phyloP scores from a whole-genome alignment of 78 protist species.

The Dictyostelium firmibasis region DNA sequence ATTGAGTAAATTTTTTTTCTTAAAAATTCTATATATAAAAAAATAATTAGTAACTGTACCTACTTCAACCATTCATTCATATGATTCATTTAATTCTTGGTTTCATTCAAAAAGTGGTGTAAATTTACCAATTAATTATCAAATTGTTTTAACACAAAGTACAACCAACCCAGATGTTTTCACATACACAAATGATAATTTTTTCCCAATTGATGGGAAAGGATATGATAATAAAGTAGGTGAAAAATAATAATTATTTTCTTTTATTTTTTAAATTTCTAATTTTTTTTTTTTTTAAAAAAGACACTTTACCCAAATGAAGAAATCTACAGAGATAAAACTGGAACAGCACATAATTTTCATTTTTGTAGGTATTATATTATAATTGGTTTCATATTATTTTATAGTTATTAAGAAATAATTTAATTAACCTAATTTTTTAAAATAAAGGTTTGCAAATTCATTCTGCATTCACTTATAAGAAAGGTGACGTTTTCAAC shows the following conservation, averaged over 20 bases:
- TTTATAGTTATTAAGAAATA: too few relatives aligned
- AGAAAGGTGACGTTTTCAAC: neutral
- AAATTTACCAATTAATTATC: conserved; percentile 2
- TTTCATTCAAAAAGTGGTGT: neutral
- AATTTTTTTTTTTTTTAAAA: neutral
- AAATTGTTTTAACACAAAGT: neutral
- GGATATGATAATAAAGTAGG: conserved; percentile 17
- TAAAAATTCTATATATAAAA: too few relatives aligned
- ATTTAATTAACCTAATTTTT: too few relatives aligned
- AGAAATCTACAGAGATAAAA: neutral
- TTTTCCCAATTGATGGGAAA: conserved; percentile 42
- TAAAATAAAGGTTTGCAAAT: neutral
- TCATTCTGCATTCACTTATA: neutral
- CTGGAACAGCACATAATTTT: conserved; percentile 4
- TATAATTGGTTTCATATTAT: neutral
- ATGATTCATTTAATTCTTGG: neutral
- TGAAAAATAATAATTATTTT: neutral
- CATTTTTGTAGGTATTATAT: conserved; percentile 15
- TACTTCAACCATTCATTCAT: neutral
- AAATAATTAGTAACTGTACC: neutral
- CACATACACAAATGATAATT: neutral
- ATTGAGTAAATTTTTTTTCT: too few relatives aligned
- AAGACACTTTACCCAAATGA: neutral
- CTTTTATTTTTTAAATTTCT: neutral
- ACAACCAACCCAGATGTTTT: neutral